Conservation (phyloP, 768 basidiomycete genomes). For the Boletales sp. region DNA sequence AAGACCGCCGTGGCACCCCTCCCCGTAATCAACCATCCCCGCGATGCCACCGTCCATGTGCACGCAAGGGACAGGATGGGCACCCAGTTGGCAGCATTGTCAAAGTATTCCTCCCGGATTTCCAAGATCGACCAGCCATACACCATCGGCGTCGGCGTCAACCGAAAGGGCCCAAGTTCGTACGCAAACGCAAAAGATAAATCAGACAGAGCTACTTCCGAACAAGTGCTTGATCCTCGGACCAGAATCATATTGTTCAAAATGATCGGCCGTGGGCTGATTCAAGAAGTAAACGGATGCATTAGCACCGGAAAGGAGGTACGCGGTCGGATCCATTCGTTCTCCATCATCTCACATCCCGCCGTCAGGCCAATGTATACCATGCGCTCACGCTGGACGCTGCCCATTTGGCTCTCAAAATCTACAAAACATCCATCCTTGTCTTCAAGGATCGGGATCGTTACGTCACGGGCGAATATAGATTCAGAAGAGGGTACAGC, state of each 20-base stretch:
- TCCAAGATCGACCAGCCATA: slow-evolving; percentile 76
- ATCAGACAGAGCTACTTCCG: slow-evolving; percentile 92
- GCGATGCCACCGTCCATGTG: slow-evolving; percentile 26
- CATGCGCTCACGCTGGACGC: slow-evolving; percentile 64
- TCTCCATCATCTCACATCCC: slow-evolving; percentile 3
- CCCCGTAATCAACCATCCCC: slow-evolving; percentile 71
- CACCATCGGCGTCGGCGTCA: slow-evolving; percentile 66
- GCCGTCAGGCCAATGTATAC: slow-evolving; percentile 92
- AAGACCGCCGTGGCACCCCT: slow-evolving; percentile 53
- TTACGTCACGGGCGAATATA: slow-evolving; percentile 92
- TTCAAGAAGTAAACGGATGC: slow-evolving; percentile 92
- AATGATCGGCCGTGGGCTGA: slow-evolving; percentile 87
- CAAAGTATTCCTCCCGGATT: slow-evolving; percentile 74
- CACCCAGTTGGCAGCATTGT: slow-evolving; percentile 70
- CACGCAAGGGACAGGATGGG: slow-evolving; percentile 55
- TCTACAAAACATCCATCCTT: slow-evolving; percentile 98
- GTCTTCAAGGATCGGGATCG: slow-evolving; percentile 97
- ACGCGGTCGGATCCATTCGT: slow-evolving; percentile 9
- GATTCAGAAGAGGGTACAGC: slow-evolving; percentile 89
- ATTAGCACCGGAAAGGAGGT: slow-evolving; percentile 99
- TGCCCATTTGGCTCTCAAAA: slow-evolving; percentile 85
- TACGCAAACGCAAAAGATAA: slow-evolving; percentile 92
- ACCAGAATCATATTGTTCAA: slow-evolving; percentile 93
- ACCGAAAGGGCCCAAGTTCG: slow-evolving; percentile 88
- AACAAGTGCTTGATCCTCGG: slow-evolving; percentile 96